These are phyloP conservation scores for Recurvomyces mirabilis DNA, from an alignment of 495 filamentous ascomycete genomes.

Conservation along the genomic window DNA sequence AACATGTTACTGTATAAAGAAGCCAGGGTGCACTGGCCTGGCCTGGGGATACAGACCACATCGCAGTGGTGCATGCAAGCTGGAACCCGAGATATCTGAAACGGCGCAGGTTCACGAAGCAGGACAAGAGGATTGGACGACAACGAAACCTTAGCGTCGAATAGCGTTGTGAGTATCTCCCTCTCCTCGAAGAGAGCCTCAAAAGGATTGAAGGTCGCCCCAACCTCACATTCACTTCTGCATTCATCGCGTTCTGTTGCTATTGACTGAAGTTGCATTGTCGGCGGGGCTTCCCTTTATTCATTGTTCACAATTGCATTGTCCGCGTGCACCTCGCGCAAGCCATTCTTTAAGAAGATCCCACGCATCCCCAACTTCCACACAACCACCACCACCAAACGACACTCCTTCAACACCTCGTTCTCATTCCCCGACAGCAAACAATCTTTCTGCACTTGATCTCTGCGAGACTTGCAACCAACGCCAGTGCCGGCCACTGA, in stretches of 20 bases:
- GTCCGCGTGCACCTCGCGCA: conserved; percentile 7
- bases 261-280: neutral
- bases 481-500: conserved; percentile 21
- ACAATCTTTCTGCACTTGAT: conserved; percentile 1
- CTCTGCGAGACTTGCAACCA: conserved; percentile 2
- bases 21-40: neutral
- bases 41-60: neutral
- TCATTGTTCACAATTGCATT: conserved; percentile 13
- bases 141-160: conserved; percentile 7
- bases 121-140: conserved; percentile 4
- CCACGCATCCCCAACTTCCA: neutral
- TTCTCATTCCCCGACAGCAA: neutral
- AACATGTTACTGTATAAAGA: conserved; percentile 12
- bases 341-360: conserved; percentile 8
- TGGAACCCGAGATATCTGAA: conserved; percentile 4
- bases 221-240: neutral
- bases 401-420: neutral
- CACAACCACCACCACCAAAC: too few species aligned
- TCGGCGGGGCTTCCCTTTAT: too few species aligned
- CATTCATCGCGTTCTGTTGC: conserved; percentile 8
- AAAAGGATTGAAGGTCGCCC: conserved; percentile 9
- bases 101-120: conserved; percentile 10
- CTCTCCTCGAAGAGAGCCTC: neutral
- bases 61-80: neutral
- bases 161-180: conserved; percentile 5